These are phyloP conservation scores for Euphrasia arctica DNA, from an alignment of 305 asterid genomes.

Conservation along the genomic window DNA sequence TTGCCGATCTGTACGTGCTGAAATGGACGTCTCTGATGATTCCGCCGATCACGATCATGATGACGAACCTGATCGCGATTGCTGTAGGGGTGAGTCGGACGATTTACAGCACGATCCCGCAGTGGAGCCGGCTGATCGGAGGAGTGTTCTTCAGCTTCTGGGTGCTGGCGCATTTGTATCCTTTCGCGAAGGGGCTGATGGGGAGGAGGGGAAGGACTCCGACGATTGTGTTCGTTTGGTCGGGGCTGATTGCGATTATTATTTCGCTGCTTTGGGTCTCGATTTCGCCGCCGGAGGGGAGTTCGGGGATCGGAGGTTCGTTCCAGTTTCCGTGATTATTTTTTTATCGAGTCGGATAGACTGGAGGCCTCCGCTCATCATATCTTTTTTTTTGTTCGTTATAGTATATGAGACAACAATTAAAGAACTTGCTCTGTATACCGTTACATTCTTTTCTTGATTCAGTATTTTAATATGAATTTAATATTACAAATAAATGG, in stretches of 20 bases:
- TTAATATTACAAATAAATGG: too few relatives aligned
- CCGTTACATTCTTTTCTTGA: too few relatives aligned
- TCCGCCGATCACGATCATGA: not conserved
- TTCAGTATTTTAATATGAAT: too few relatives aligned
- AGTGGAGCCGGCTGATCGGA: not conserved
- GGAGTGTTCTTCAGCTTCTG: constrained; percentile 1
- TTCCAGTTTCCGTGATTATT: constrained; percentile 4
- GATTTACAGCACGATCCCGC: not conserved
- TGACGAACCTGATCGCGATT: not conserved
- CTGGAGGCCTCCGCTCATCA: not conserved
- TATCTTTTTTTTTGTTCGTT: not conserved
- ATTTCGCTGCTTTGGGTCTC: constrained; percentile 3
- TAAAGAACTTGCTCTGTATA: too few relatives aligned
- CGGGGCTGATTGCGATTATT: not conserved
- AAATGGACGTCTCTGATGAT: constrained; percentile 1
- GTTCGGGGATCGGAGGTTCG: not conserved
- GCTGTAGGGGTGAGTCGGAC: not conserved
- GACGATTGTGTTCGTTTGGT: not conserved
- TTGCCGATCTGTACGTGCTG: not conserved
- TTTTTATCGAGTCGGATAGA: not conserved
- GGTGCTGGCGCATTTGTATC: not conserved
- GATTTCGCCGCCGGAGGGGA: constrained; percentile 1
- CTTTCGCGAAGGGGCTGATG: constrained; percentile 7
- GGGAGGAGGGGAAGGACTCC: not conserved
- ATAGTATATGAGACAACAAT: too few relatives aligned